A percentile compares a stretch with the other conserved stretches of the same genome.
Conservation (phyloP, 495 filamentous ascomycete species). For the Trichoderma reesei region DNA sequence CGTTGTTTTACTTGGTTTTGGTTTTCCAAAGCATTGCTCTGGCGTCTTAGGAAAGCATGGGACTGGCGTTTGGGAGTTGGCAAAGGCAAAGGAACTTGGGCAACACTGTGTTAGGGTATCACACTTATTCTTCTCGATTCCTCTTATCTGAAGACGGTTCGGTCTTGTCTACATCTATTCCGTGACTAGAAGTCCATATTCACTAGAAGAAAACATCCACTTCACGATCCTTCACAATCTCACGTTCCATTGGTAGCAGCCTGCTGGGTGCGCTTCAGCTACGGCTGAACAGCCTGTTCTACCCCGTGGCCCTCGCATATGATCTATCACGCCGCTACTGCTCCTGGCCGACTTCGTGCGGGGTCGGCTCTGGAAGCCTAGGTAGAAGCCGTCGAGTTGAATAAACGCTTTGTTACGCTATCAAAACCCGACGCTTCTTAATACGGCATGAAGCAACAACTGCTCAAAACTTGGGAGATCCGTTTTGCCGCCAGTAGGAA, state of each 20-base stretch:
- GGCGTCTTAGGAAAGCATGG: background rate
- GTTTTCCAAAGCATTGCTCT: background rate
- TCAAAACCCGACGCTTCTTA: background rate
- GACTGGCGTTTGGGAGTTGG: background rate
- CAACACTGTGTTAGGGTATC: too few relatives aligned
- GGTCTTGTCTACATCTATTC: background rate
- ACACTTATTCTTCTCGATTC: too few relatives aligned
- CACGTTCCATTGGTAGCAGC: background rate
- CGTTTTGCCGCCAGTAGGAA: background rate
- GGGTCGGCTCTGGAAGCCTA: background rate
- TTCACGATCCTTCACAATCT: background rate
- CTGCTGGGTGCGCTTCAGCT: background rate
- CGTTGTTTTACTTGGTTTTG: background rate
- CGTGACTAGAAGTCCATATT: background rate
- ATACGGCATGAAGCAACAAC: background rate
- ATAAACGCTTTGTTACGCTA: background rate
- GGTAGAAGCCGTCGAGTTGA: background rate
- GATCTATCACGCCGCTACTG: background rate
- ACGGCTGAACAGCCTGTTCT: background rate
- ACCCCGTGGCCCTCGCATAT: background rate
- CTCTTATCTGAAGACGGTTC: background rate
- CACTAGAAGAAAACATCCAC: background rate
- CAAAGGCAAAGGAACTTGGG: too few relatives aligned
- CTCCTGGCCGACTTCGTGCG: background rate
- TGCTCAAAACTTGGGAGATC: background rate